Evolutionary conservation across 352 stramenopile genomes (phyloP).

Genomic region (Globisporangium spinosum): DNA sequence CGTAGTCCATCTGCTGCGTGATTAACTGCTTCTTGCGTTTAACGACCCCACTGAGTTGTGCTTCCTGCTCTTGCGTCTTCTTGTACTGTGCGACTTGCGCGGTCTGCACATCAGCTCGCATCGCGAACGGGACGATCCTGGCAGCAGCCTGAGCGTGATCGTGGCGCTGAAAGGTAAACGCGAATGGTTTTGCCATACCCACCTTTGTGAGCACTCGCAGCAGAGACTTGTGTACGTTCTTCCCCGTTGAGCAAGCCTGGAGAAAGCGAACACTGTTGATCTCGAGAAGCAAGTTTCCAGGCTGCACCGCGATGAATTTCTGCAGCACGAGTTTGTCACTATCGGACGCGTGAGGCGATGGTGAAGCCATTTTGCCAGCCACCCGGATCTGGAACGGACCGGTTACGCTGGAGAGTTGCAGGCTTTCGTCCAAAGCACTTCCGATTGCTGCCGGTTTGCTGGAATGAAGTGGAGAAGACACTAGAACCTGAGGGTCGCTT

Average conservation of each 20-base stretch:
- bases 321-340: slow-evolving; percentile 33
- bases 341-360: not conserved
- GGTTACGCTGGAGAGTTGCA: slow-evolving; percentile 19
- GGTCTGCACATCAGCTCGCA: slow-evolving; percentile 46
- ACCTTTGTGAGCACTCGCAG: slow-evolving; percentile 24
- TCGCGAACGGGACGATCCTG: slow-evolving; percentile 62
- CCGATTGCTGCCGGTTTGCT: not conserved
- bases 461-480: slow-evolving; percentile 3
- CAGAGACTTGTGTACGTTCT: slow-evolving; percentile 32
- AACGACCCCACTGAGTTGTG: slow-evolving; percentile 23
- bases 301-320: slow-evolving; percentile 34
- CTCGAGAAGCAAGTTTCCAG: slow-evolving; percentile 36
- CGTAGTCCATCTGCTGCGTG: slow-evolving; percentile 56
- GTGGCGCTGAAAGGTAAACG: slow-evolving; percentile 53
- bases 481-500: not conserved
- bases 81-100: slow-evolving; percentile 41
- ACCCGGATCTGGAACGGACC: slow-evolving; percentile 35
- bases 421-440: not conserved
- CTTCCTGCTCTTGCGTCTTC: slow-evolving; percentile 40
- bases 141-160: slow-evolving; percentile 40
- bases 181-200: slow-evolving; percentile 40
- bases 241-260: slow-evolving; percentile 19
- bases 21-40: slow-evolving; percentile 57
- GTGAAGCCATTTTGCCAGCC: slow-evolving; percentile 21
- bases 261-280: slow-evolving; percentile 50